Conservation (phyloP, 2,329 filamentous ascomycete genomes). For the Hypoxylon sp. region DNA sequence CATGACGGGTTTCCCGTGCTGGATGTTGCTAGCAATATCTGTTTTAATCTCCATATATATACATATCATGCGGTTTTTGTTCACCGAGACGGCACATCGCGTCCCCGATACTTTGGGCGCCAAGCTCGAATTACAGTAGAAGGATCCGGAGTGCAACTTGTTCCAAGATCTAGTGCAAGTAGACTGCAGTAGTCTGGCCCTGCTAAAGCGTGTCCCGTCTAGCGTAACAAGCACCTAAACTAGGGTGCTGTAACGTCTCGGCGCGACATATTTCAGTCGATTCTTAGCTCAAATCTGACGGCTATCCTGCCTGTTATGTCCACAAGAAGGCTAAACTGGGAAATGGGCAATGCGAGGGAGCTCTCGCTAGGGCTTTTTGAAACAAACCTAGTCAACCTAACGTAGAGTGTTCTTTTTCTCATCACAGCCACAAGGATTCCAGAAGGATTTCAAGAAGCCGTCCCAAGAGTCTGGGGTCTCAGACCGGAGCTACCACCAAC, state of each 20-base stretch:
- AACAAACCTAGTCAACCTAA: constrained; percentile 35
- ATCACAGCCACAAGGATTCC: constrained; percentile 29
- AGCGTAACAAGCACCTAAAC: constrained; percentile 29
- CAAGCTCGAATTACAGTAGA: constrained; percentile 34
- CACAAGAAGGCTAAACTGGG: constrained; percentile 22
- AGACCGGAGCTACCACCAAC: constrained; percentile 30
- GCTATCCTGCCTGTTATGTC: constrained; percentile 33
- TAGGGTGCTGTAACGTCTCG: constrained; percentile 28
- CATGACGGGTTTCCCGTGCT: not conserved
- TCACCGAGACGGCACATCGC: constrained; percentile 34
- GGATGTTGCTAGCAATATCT: constrained; percentile 14
- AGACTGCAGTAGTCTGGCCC: constrained; percentile 11
- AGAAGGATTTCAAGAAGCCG: constrained; percentile 31
- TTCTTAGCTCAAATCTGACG: constrained; percentile 23
- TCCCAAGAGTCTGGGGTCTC: constrained; percentile 39
- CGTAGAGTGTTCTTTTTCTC: constrained; percentile 13
- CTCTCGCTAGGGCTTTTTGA: constrained; percentile 40
- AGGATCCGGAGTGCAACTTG: constrained; percentile 31
- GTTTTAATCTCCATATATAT: constrained; percentile 23
- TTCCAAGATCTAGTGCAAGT: constrained; percentile 41
- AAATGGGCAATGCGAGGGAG: constrained; percentile 33
- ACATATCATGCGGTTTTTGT: constrained; percentile 27
- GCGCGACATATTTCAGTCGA: constrained; percentile 11
- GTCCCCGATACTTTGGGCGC: constrained; percentile 42
- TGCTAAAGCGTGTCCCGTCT: constrained; percentile 15